These are phyloP conservation scores for Themeda triandra DNA, from an alignment of 176 grass and related monocot genomes.

Conservation along the genomic window DNA sequence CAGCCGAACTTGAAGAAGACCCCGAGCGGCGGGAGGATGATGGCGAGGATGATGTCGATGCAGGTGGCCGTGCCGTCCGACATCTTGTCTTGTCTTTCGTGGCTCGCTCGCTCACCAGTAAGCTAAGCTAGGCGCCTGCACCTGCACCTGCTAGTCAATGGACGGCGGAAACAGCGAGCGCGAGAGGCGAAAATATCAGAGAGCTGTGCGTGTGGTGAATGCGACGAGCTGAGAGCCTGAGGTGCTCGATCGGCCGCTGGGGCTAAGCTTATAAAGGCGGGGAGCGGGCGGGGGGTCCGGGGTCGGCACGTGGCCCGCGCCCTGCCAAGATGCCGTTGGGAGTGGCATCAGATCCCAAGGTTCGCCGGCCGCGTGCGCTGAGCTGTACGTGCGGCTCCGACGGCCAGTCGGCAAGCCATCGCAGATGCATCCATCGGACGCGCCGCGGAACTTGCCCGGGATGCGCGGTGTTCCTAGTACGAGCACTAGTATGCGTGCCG, in stretches of 20 bases:
- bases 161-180: no score
- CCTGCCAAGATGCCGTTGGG: neutral
- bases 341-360: conserved; percentile 7
- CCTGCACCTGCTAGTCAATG: neutral
- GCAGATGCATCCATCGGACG: no score
- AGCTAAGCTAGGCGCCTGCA: no score
- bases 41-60: conserved; percentile 92
- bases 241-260: neutral
- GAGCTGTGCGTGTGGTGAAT: neutral
- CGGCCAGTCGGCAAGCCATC: neutral
- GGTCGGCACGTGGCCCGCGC: neutral
- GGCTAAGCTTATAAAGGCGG: neutral
- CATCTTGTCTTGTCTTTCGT: conserved; percentile 17
- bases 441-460: no score
- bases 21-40: conserved; percentile 92
- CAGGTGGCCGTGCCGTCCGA: conserved; percentile 65
- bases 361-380: conserved; percentile 16
- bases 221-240: neutral
- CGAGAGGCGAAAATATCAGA: neutral
- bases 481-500: no score
- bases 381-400: conserved; percentile 1
- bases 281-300: neutral
- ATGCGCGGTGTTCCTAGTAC: no score
- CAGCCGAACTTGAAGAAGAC: conserved; percentile 94
- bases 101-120: no score